Percentiles rank a stretch among this genome's conserved stretches.
Conservation (phyloP, 805 yeast genomes). For the Wickerhamiella spandovensis region DNA sequence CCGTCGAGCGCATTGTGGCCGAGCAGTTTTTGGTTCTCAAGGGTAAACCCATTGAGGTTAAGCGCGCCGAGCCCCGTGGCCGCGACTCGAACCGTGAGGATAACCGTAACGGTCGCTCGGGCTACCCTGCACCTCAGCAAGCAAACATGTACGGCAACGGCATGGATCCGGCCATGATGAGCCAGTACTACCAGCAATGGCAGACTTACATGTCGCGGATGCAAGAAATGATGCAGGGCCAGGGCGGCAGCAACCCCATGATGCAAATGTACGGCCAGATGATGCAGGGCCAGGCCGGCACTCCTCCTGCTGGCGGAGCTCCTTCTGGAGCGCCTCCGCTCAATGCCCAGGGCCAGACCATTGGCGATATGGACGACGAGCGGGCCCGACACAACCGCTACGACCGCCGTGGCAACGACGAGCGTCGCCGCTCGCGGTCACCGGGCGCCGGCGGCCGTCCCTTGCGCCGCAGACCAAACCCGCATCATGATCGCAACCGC, state of each 20-base stretch:
- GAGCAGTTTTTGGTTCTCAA: constrained; percentile 72
- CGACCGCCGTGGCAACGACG: constrained; percentile 19
- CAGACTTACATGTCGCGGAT: constrained; percentile 27
- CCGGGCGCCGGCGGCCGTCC: constrained; percentile 10
- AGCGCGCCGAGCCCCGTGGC: constrained; percentile 32
- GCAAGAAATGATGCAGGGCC: constrained; percentile 26
- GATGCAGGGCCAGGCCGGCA: constrained; percentile 10
- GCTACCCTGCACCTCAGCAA: constrained; percentile 5
- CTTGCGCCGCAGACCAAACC: constrained; percentile 13
- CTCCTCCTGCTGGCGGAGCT: constrained; percentile 6
- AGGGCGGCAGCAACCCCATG: constrained; percentile 13
- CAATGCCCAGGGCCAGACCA: neutral
- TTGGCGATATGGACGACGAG: constrained; percentile 6
- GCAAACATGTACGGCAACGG: constrained; percentile 17
- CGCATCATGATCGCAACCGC: constrained; percentile 17
- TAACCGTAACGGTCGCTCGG: constrained; percentile 11
- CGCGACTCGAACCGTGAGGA: constrained; percentile 12
- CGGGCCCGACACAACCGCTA: constrained; percentile 17
- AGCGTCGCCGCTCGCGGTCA: constrained; percentile 19
- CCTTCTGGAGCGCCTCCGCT: constrained; percentile 1
- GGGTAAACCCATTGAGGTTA: constrained; percentile 47
- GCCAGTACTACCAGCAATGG: constrained; percentile 31
- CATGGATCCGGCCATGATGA: constrained; percentile 31
- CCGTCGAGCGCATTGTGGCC: constrained; percentile 78
- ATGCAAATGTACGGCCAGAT: constrained; percentile 15